Evolutionary conservation across 208 protist species (phyloP).

Genomic region (Trypanosoma avium): DNA sequence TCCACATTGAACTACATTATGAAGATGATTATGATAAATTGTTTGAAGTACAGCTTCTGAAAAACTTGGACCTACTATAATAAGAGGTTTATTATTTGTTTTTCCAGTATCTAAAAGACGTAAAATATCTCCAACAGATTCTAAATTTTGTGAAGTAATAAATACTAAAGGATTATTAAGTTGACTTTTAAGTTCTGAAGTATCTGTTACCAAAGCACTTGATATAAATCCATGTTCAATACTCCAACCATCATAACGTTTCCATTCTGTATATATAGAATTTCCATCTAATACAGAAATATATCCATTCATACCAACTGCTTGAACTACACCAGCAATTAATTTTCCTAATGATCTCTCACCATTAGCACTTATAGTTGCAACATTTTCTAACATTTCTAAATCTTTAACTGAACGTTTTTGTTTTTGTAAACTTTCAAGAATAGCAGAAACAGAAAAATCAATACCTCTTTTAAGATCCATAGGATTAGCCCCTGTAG

Average conservation of each 20-base stretch:
- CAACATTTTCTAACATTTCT: constrained; percentile 94
- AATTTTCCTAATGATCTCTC: constrained; percentile 97
- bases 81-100: constrained; percentile 44
- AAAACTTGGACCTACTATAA: constrained; percentile 75
- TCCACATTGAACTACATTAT: constrained; percentile 92
- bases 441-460: constrained; percentile 89
- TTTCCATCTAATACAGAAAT: constrained; percentile 99
- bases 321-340: constrained; percentile 98
- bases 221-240: constrained; percentile 98
- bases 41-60: constrained; percentile 77
- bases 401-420: constrained; percentile 96
- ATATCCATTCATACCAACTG: constrained; percentile 98
- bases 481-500: constrained; percentile 99
- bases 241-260: constrained; percentile 97
- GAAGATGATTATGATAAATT: constrained; percentile 94
- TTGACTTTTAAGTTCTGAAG: constrained; percentile 90
- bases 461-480: constrained; percentile 99
- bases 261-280: constrained; percentile 95
- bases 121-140: constrained; percentile 57
- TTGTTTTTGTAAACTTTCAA: constrained; percentile 90
- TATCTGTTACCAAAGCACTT: constrained; percentile 98
- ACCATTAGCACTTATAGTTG: constrained; percentile 99
- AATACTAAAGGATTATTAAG: constrained; percentile 96
- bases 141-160: constrained; percentile 59
- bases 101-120: constrained; percentile 70